phyloP scores from a whole-genome alignment of 2,329 filamentous ascomycete species.

The Xylariales sp. region DNA sequence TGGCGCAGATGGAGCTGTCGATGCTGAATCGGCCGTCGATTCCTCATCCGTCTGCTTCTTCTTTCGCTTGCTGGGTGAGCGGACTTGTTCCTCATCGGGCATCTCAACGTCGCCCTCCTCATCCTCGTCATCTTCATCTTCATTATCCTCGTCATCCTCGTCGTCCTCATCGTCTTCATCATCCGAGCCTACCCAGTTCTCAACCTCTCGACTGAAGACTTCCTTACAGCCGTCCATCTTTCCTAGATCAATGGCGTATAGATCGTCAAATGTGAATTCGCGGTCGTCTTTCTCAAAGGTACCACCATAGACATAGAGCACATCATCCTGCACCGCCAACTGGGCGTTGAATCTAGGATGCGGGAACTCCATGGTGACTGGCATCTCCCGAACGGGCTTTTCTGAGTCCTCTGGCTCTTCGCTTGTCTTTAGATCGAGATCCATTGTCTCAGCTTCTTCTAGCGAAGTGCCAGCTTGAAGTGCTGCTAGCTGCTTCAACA shows the following conservation, averaged over 20 bases:
- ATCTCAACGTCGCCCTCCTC: slow-evolving; percentile 46
- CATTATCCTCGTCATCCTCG: slow-evolving; percentile 52
- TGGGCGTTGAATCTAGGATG: slow-evolving; percentile 90
- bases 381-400: slow-evolving; percentile 56
- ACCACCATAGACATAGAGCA: slow-evolving; percentile 89
- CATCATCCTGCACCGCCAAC: slow-evolving; percentile 85
- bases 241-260: slow-evolving; percentile 89
- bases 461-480: slow-evolving; percentile 71
- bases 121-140: slow-evolving; percentile 44
- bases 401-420: slow-evolving; percentile 52
- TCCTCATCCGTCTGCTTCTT: slow-evolving; percentile 44
- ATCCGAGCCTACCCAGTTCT: slow-evolving; percentile 71
- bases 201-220: slow-evolving; percentile 76
- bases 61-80: slow-evolving; percentile 52
- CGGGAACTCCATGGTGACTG: slow-evolving; percentile 75
- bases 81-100: slow-evolving; percentile 41
- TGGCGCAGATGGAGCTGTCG: slow-evolving; percentile 18
- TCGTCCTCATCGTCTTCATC: slow-evolving; percentile 52
- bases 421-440: slow-evolving; percentile 41
- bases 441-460: slow-evolving; percentile 41
- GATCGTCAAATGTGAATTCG: slow-evolving; percentile 92
- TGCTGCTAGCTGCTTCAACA: slow-evolving; percentile 80
- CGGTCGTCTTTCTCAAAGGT: slow-evolving; percentile 93
- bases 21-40: slow-evolving; percentile 32
- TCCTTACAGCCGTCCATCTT: slow-evolving; percentile 93